phyloP scores from a whole-genome alignment of 2,329 filamentous ascomycete genomes.

The Ceratocystis lukuohia region DNA sequence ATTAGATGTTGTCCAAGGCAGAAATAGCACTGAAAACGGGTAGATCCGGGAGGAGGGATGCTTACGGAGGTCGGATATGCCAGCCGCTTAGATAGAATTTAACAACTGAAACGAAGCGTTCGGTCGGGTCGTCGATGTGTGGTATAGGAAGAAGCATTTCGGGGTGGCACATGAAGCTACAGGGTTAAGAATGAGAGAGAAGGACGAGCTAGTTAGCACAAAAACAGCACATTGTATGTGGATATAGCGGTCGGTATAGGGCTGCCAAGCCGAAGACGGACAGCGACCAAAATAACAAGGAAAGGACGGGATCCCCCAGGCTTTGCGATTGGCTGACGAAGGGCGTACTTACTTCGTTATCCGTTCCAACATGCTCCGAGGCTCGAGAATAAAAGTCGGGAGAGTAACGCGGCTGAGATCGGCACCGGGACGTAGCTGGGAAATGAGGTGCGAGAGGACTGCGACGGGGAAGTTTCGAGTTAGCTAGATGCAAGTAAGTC shows the following conservation, averaged over 20 bases:
- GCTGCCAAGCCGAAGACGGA: neutral
- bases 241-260: neutral
- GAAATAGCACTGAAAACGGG: too few species aligned
- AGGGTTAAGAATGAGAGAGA: neutral
- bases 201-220: neutral
- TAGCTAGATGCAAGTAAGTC: neutral
- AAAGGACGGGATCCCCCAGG: too few species aligned
- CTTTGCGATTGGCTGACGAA: too few species aligned
- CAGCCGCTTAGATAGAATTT: conserved; percentile 98
- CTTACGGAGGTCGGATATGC: conserved; percentile 95
- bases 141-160: conserved; percentile 87
- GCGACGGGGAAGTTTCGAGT: conserved; percentile 11
- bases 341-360: conserved; percentile 71
- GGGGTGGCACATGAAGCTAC: conserved; percentile 96
- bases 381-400: conserved; percentile 95
- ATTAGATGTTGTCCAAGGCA: conserved; percentile 2
- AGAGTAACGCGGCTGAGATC: conserved; percentile 89
- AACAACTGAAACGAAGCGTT: conserved; percentile 86
- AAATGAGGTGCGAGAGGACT: conserved; percentile 97
- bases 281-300: neutral
- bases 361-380: conserved; percentile 91
- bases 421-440: conserved; percentile 85
- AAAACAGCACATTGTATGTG: neutral
- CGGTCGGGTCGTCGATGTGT: conserved; percentile 70
- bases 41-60: conserved; percentile 21